Percentiles rank a stretch among this genome's conserved stretches.
phyloP scores from a whole-genome alignment of 1,284 basidiomycete genomes.

The Exobasidium cylindrosporum region DNA sequence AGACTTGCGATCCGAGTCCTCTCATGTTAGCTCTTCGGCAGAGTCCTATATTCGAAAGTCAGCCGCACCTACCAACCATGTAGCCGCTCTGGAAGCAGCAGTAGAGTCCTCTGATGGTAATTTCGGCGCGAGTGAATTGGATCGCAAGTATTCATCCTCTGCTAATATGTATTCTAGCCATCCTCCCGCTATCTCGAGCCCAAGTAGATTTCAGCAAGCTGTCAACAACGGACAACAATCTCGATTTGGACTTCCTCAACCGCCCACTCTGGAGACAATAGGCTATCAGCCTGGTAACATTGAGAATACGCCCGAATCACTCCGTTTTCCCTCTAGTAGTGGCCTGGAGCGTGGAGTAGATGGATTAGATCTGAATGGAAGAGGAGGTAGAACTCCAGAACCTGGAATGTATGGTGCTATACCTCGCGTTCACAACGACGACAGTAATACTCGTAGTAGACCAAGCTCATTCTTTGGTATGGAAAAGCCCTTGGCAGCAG shows the following conservation, averaged over 20 bases:
- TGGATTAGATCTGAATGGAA: slow-evolving; percentile 10
- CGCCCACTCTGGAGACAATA: not conserved
- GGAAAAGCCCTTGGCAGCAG: slow-evolving; percentile 16
- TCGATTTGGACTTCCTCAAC: not conserved
- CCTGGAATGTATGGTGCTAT: not conserved
- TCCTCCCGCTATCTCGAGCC: not conserved
- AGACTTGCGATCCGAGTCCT: not conserved
- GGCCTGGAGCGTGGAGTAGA: slow-evolving; percentile 4
- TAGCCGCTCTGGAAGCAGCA: not conserved
- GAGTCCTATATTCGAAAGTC: not conserved
- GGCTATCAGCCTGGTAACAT: no score
- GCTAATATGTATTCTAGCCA: not conserved
- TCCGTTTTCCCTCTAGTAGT: not conserved
- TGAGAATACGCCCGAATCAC: no score
- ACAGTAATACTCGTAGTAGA: slow-evolving; percentile 7
- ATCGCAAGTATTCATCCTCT: not conserved
- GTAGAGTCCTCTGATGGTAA: not conserved
- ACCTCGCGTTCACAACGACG: not conserved
- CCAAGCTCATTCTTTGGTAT: slow-evolving; percentile 15
- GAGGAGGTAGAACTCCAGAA: slow-evolving; percentile 3
- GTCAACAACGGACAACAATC: not conserved
- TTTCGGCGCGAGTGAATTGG: no score
- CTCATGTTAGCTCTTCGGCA: not conserved
- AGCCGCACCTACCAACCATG: not conserved
- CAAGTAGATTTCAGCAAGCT: not conserved